A percentile compares a stretch with the other conserved stretches of the same genome.
Evolutionary conservation across 805 yeast genomes (phyloP).

Genomic region (Candida argentea): DNA sequence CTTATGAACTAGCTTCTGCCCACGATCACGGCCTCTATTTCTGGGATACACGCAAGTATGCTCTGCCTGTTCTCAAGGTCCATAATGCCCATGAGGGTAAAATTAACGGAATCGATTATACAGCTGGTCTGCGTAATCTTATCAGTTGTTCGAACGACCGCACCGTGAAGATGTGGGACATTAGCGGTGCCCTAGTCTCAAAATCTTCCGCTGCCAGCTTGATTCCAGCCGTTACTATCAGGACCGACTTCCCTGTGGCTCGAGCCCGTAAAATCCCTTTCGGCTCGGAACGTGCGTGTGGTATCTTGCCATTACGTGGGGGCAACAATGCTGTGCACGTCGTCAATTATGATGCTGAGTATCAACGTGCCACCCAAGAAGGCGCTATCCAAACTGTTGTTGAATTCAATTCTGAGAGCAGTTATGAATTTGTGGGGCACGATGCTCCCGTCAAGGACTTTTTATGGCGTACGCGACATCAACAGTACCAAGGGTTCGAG

Average conservation of each 20-base stretch:
- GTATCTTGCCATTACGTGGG: constrained; percentile 84
- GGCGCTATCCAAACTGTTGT: constrained; percentile 17
- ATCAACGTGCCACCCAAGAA: constrained; percentile 19
- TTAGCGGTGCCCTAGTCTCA: constrained; percentile 16
- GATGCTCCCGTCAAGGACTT: constrained; percentile 80
- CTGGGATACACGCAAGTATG: constrained; percentile 86
- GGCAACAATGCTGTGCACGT: constrained; percentile 59
- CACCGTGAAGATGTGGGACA: constrained; percentile 75
- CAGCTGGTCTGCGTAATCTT: constrained; percentile 46
- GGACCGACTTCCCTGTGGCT: constrained; percentile 78
- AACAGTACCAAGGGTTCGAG: constrained; percentile 34
- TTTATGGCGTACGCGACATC: constrained; percentile 60
- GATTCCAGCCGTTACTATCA: constrained; percentile 46
- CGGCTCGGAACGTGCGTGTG: constrained; percentile 64
- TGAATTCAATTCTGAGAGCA: not conserved
- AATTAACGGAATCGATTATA: constrained; percentile 84
- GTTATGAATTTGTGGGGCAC: constrained; percentile 65
- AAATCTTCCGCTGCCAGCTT: constrained; percentile 2
- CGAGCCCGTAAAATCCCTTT: constrained; percentile 84
- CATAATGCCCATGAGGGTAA: constrained; percentile 69
- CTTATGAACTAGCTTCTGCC: constrained; percentile 71
- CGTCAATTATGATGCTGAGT: constrained; percentile 36
- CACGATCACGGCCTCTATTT: constrained; percentile 73
- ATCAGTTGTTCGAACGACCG: constrained; percentile 83
- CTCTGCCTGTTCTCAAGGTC: constrained; percentile 57